These are phyloP conservation scores for Beauveria varroae DNA, from an alignment of 2,329 filamentous ascomycete species.

Conservation along the genomic window DNA sequence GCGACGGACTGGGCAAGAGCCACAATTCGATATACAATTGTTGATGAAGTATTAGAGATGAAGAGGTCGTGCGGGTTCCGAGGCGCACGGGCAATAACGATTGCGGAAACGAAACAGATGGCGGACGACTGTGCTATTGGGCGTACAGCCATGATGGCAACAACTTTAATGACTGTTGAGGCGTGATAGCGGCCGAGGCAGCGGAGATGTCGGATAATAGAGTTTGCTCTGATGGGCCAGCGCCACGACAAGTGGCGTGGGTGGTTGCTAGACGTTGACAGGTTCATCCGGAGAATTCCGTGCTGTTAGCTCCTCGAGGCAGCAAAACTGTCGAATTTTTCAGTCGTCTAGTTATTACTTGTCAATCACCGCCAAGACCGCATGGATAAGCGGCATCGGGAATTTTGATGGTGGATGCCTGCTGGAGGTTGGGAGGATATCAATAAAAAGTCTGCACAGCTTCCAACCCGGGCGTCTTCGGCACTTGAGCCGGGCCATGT, in stretches of 20 bases:
- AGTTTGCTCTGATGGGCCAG: background rate
- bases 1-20: background rate
- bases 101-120: background rate
- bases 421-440: background rate
- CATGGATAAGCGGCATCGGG: background rate
- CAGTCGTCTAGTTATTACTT: background rate
- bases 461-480: background rate
- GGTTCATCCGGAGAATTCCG: slow-evolving; percentile 3
- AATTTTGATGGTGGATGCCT: background rate
- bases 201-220: background rate
- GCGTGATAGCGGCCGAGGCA: background rate
- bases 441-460: background rate
- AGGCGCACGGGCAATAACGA: background rate
- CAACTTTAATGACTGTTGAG: background rate
- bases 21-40: background rate
- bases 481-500: background rate
- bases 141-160: too few species aligned
- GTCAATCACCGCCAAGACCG: background rate
- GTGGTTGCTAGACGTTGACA: background rate
- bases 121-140: background rate
- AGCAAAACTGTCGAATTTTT: background rate
- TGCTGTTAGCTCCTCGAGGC: background rate
- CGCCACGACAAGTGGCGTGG: background rate
- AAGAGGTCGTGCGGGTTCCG: background rate
- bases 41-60: background rate